Conservation (phyloP, 257 asterid species). For the Nemophila menziesii region DNA sequence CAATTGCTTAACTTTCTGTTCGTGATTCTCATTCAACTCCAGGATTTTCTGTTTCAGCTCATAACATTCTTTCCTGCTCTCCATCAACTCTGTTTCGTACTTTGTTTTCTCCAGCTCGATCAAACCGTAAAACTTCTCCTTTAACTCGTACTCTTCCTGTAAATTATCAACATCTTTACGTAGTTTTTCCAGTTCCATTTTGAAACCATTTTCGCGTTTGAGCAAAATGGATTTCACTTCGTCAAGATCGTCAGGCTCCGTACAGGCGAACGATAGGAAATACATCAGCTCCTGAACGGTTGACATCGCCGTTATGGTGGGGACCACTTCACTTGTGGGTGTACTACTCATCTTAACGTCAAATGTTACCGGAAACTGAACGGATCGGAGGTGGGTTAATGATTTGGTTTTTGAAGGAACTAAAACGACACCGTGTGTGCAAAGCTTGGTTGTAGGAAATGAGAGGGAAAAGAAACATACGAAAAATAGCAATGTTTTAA, state of each 20-base stretch:
- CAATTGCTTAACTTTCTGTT: background rate
- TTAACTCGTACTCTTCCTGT: conserved; percentile 8
- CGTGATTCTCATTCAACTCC: background rate
- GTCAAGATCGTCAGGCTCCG: conserved; percentile 10
- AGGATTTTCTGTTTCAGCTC: conserved; percentile 7
- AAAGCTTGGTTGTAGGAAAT: too few relatives aligned
- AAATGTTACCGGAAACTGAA: too few relatives aligned
- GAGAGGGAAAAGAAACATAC: too few relatives aligned
- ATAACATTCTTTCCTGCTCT: conserved; percentile 4
- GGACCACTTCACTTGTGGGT: background rate
- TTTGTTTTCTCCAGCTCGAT: conserved; percentile 8
- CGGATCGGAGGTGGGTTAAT: too few relatives aligned
- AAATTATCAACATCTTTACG: conserved; percentile 5
- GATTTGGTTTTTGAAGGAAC: too few relatives aligned
- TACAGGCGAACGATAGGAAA: conserved; percentile 13
- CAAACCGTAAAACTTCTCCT: conserved; percentile 6
- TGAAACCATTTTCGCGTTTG: conserved; percentile 16
- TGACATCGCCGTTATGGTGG: background rate
- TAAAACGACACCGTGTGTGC: too few relatives aligned
- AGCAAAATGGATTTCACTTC: conserved; percentile 16
- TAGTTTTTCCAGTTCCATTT: conserved; percentile 17
- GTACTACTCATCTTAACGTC: background rate
- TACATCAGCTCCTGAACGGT: conserved; percentile 22
- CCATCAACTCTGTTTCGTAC: conserved; percentile 10
- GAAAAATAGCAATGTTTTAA: too few relatives aligned